Conservation (phyloP, 257 asterid species). For the Lycium barbarum region DNA sequence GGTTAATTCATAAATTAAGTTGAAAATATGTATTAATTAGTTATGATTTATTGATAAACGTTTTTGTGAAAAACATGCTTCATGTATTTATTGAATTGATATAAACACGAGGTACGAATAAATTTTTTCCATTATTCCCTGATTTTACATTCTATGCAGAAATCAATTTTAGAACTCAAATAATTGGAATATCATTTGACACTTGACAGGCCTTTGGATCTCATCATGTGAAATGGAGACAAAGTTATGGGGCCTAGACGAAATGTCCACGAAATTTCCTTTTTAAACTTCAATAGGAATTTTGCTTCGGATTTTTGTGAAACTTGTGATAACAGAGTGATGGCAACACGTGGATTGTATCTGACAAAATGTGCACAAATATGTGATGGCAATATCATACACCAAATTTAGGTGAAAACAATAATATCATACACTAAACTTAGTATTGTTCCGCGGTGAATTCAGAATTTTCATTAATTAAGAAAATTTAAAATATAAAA, state of each 20-base stretch:
- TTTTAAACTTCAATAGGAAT: neutral
- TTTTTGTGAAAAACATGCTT: neutral
- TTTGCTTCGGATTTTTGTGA: neutral
- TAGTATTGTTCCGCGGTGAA: too few relatives aligned
- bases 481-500: too few relatives aligned
- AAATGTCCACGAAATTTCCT: conserved; percentile 16
- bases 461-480: too few relatives aligned
- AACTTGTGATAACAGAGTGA: neutral
- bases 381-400: too few relatives aligned
- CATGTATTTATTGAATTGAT: neutral
- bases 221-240: conserved; percentile 10
- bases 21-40: neutral
- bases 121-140: neutral
- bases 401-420: too few relatives aligned
- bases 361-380: too few relatives aligned
- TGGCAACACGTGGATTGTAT: conserved; percentile 1
- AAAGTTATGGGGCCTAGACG: neutral
- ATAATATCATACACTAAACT: too few relatives aligned
- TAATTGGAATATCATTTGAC: conserved; percentile 4
- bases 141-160: neutral
- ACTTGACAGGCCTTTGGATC: conserved; percentile 8
- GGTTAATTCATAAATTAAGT: neutral
- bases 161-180: neutral
- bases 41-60: neutral
- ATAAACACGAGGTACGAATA: neutral